phyloP scores from a whole-genome alignment of 2,329 filamentous ascomycete genomes.

The Diplodia corticola region DNA sequence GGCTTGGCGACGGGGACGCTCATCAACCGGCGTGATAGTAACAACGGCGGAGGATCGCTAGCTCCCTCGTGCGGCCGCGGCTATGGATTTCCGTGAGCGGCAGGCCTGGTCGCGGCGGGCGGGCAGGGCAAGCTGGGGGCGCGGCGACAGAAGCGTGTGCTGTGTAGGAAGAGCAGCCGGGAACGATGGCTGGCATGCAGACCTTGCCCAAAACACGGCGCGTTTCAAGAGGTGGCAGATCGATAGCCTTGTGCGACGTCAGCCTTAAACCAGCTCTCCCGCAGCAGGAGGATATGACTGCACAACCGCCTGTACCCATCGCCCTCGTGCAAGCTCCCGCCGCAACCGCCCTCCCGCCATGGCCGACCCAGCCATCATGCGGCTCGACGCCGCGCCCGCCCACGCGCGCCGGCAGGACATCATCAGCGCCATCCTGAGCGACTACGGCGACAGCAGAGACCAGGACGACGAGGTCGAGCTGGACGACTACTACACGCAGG shows the following conservation, averaged over 20 bases:
- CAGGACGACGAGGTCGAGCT: slow-evolving; percentile 6
- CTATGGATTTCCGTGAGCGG: background rate
- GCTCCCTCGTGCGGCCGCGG: background rate
- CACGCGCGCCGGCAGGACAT: slow-evolving; percentile 40
- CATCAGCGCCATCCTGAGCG: slow-evolving; percentile 40
- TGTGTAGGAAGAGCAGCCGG: background rate
- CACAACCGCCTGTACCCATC: background rate
- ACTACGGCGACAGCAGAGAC: slow-evolving; percentile 32
- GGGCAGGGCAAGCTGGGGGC: background rate
- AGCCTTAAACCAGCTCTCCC: slow-evolving; percentile 32
- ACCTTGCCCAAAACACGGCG: slow-evolving; percentile 38
- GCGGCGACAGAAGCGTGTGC: background rate
- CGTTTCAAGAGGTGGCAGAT: slow-evolving; percentile 32
- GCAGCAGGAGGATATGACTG: slow-evolving; percentile 8
- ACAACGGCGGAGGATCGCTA: slow-evolving; percentile 1
- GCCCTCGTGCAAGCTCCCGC: background rate
- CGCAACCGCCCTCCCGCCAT: slow-evolving; percentile 25
- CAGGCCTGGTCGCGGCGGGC: background rate
- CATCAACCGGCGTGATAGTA: background rate
- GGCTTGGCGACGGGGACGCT: slow-evolving; percentile 17
- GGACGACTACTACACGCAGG: slow-evolving; percentile 20
- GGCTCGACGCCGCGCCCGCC: slow-evolving; percentile 29
- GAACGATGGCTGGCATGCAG: slow-evolving; percentile 24
- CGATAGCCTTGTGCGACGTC: slow-evolving; percentile 30
- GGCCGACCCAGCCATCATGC: slow-evolving; percentile 24